Percentiles rank a stretch among this genome's conserved stretches.
These are phyloP conservation scores for Hanseniaspora vineae DNA, from an alignment of 805 yeast species.

Conservation along the genomic window DNA sequence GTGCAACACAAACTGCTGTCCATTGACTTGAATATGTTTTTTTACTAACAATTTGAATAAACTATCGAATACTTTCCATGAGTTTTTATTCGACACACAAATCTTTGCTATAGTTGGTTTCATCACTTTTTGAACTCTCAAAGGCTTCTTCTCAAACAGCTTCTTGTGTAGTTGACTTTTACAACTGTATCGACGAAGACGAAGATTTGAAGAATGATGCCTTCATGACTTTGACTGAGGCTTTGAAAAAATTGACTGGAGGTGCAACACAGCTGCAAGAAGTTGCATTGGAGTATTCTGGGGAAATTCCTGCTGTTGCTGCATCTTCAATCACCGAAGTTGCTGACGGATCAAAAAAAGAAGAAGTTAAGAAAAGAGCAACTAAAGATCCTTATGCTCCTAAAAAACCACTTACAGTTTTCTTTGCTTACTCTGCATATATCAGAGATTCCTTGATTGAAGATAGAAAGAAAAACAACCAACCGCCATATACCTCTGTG, in stretches of 20 bases:
- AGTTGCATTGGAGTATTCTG: constrained; percentile 11
- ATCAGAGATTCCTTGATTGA: constrained; percentile 59
- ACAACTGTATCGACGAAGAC: constrained; percentile 40
- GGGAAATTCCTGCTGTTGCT: constrained; percentile 8
- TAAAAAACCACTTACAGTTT: constrained; percentile 83
- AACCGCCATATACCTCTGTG: constrained; percentile 53
- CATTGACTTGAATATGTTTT: not conserved
- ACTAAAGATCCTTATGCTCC: constrained; percentile 91
- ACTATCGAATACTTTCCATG: not conserved
- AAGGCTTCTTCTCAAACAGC: constrained; percentile 84
- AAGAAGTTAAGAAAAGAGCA: constrained; percentile 28
- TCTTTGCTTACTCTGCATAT: constrained; percentile 64
- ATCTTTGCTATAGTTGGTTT: constrained; percentile 38
- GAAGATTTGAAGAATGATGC: constrained; percentile 34
- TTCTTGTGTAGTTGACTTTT: constrained; percentile 63
- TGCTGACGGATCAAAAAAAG: constrained; percentile 20
- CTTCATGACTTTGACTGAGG: constrained; percentile 30
- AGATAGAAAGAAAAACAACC: constrained; percentile 47
- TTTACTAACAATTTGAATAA: not conserved
- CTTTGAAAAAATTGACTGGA: constrained; percentile 28
- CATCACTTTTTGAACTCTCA: constrained; percentile 69
- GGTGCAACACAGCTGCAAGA: constrained; percentile 23
- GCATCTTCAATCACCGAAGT: constrained; percentile 6
- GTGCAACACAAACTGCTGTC: not conserved
- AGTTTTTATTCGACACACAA: not conserved